Conservation (phyloP, 2,329 filamentous ascomycete genomes). For the Aureobasidium sp. region DNA sequence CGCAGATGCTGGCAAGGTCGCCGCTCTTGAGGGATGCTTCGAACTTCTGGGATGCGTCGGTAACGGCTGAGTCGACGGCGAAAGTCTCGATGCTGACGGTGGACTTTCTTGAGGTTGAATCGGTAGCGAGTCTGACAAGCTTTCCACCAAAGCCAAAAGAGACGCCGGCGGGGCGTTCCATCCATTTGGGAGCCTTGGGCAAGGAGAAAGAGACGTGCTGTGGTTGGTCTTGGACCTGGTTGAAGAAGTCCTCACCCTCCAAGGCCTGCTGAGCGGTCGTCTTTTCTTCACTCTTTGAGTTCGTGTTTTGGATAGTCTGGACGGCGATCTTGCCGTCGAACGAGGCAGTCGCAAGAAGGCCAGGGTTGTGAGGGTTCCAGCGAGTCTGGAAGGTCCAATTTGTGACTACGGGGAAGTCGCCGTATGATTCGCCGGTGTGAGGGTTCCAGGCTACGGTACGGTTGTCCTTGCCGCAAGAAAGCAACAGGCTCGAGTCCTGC, state of each 20-base stretch:
- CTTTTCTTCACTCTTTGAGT: constrained; percentile 61
- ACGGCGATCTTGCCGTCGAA: constrained; percentile 95
- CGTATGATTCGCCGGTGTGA: constrained; percentile 76
- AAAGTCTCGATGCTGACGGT: constrained; percentile 82
- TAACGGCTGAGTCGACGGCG: constrained; percentile 77
- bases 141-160: constrained; percentile 96
- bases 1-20: constrained; percentile 71
- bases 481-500: constrained; percentile 79
- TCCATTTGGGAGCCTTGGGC: constrained; percentile 79
- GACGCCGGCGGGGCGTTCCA: constrained; percentile 74
- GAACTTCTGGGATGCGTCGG: constrained; percentile 77
- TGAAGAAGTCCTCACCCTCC: constrained; percentile 94
- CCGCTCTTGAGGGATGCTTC: constrained; percentile 74
- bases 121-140: constrained; percentile 68
- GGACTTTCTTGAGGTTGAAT: constrained; percentile 57
- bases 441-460: constrained; percentile 94
- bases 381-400: constrained; percentile 98
- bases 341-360: constrained; percentile 85
- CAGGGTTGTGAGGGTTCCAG: constrained; percentile 90
- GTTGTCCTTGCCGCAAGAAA: constrained; percentile 96
- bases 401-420: constrained; percentile 94
- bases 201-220: constrained; percentile 87
- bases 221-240: constrained; percentile 82
- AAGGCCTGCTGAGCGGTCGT: constrained; percentile 57
- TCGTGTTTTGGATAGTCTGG: constrained; percentile 91